Evolutionary conservation across 108 stramenopile species (phyloP), one percentile per base, ranked within the genome.

Genomic region (Nitzschia sp.): DNA sequence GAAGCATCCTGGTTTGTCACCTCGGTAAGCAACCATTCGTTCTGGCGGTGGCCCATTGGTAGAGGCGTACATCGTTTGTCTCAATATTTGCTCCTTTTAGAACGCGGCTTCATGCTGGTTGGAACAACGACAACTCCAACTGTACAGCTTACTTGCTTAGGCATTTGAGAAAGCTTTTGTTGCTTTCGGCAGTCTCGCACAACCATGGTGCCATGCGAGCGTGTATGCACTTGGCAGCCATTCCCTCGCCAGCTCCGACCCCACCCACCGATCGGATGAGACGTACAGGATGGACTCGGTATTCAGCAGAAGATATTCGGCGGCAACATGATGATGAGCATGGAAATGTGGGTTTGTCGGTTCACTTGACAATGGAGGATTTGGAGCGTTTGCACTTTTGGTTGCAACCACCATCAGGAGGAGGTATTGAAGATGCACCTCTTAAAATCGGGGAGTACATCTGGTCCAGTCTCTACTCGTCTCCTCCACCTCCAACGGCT

Each of bases 351-450:
- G 92, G 92, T 29, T 51, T 87, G 20, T 55, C 67, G 46, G 83
- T 93, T 6, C 75, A 80, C 39, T 65, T 93, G 64, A 86, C 84
- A 6, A 64, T 89, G 75, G 89, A 90, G 42, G 89, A 90, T 69
- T 77, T 93, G 60, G 92, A 93, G 68, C 66, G 89, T 25, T 67
- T 93, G 50, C 82, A 86, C 63, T 76, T 93, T 22, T 74, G 86
- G 22, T 52, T 93, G 54, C 89, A 93, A 56, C 83, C 84, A 46
- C 89, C 89, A n/a, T 67, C 69, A 25, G 92, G 92, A 20, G 92
- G 92, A 50, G 75, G 80, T 11, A 76, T 93, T 3, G 89, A 93
- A 53, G 92, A 93, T 60, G 79, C 88, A 26, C 87, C 89, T 17
- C 70, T 90, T 19, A 79, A 78, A 21, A 91, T 93, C 73, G 89